phyloP scores from a whole-genome alignment of 139 green algal species.

The Asterochloris sp. region DNA sequence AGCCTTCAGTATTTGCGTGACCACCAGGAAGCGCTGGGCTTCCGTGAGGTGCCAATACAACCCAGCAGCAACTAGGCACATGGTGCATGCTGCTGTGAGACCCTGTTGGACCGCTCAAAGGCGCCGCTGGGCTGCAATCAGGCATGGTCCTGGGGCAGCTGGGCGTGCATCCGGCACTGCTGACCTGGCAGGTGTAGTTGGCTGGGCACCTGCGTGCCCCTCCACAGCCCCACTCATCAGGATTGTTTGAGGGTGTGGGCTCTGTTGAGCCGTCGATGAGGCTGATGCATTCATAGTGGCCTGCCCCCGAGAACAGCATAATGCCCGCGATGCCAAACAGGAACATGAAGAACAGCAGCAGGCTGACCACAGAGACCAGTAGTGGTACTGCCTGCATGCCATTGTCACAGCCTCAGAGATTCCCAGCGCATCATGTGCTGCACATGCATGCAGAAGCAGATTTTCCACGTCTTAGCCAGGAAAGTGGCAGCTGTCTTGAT shows the following conservation, averaged over 20 bases:
- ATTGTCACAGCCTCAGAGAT: not conserved
- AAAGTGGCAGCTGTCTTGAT: too few species aligned
- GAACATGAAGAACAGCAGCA: conserved; percentile 74
- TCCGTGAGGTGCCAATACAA: too few species aligned
- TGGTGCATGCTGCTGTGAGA: too few species aligned
- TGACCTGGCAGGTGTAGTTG: conserved; percentile 45
- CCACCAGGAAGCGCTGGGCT: too few species aligned
- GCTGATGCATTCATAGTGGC: conserved; percentile 54
- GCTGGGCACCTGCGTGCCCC: conserved; percentile 39
- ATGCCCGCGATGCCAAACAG: conserved; percentile 64
- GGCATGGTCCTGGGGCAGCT: too few species aligned
- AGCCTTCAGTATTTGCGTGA: too few species aligned
- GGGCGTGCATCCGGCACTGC: not conserved
- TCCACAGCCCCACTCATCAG: conserved; percentile 47
- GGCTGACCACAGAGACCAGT: conserved; percentile 47
- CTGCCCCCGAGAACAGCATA: conserved; percentile 56
- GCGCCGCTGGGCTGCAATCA: too few species aligned
- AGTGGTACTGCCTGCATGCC: conserved; percentile 59
- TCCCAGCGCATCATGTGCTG: too few species aligned
- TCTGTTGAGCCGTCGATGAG: conserved; percentile 25
- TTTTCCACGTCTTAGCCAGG: too few species aligned
- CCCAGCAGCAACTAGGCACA: too few species aligned
- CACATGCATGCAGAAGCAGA: too few species aligned
- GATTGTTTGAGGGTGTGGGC: not conserved
- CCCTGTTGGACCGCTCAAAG: too few species aligned